Evolutionary conservation across 129 eudicot genomes (phyloP).

Genomic region (Erigeron canadensis): DNA sequence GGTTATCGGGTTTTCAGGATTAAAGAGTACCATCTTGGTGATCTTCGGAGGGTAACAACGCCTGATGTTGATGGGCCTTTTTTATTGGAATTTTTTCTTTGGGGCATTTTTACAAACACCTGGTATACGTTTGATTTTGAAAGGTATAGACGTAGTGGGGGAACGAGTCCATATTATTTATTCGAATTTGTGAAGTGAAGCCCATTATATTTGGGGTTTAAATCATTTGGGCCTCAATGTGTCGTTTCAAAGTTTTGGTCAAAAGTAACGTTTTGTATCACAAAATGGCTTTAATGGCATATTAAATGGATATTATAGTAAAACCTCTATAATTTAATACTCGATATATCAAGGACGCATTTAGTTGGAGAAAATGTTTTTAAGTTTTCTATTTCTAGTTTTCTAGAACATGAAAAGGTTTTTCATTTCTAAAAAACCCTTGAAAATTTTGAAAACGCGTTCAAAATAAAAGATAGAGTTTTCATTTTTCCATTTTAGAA

Average conservation of each 20-base stretch:
- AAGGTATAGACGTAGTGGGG: neutral
- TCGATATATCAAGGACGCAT: too few relatives aligned
- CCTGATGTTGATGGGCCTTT: constrained; percentile 20
- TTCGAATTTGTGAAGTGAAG: constrained; percentile 2
- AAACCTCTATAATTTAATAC: too few relatives aligned
- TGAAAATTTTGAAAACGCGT: too few relatives aligned
- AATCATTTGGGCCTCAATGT: constrained; percentile 10
- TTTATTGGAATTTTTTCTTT: constrained; percentile 27
- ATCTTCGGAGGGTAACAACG: constrained; percentile 44
- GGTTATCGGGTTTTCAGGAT: constrained; percentile 29
- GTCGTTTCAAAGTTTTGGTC: neutral
- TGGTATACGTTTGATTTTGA: constrained; percentile 12
- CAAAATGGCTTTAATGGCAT: too few relatives aligned
- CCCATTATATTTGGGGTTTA: constrained; percentile 7
- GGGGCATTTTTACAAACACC: constrained; percentile 64
- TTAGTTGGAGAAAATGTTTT: too few relatives aligned
- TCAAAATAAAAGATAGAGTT: too few relatives aligned
- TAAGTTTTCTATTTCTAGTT: too few relatives aligned
- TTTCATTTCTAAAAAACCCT: too few relatives aligned
- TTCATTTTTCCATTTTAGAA: too few relatives aligned
- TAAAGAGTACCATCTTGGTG: constrained; percentile 42
- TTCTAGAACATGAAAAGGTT: too few relatives aligned
- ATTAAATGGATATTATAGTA: too few relatives aligned
- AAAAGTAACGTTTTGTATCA: too few relatives aligned
- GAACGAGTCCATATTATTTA: neutral